Conservation (phyloP, 148 eudicot species). For the Polygonum maritimum region DNA sequence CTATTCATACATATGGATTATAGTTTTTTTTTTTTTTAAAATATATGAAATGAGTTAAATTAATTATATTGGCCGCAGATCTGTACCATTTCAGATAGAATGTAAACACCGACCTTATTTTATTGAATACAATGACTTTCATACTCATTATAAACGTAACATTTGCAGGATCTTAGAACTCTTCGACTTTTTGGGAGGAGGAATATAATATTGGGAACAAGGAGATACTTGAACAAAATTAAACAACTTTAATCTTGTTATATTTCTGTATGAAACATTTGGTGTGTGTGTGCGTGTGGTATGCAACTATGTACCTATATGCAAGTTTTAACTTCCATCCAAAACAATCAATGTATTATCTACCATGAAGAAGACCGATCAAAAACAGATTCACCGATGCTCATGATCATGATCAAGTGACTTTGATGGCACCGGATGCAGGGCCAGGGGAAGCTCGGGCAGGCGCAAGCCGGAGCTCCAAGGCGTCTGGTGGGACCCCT, state of each 20-base stretch:
- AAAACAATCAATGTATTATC: background rate
- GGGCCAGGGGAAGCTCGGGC: background rate
- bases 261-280: background rate
- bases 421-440: conserved; percentile 5
- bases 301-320: background rate
- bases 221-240: background rate
- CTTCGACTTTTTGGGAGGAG: background rate
- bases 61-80: too few relatives aligned
- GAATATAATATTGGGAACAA: background rate
- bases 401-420: background rate
- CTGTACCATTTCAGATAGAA: too few relatives aligned
- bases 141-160: background rate
- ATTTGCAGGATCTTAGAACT: background rate
- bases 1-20: background rate
- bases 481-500: background rate
- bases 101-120: too few relatives aligned
- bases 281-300: background rate
- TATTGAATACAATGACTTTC: too few relatives aligned
- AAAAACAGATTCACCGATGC: background rate
- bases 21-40: background rate
- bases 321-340: too few relatives aligned
- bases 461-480: conserved; percentile 2
- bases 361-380: background rate
- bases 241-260: background rate
- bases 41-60: too few relatives aligned